Evolutionary conservation across 2,329 filamentous ascomycete genomes (phyloP), one percentile per base, ranked within the genome.

Genomic region (Thielaviopsis euricoi): DNA sequence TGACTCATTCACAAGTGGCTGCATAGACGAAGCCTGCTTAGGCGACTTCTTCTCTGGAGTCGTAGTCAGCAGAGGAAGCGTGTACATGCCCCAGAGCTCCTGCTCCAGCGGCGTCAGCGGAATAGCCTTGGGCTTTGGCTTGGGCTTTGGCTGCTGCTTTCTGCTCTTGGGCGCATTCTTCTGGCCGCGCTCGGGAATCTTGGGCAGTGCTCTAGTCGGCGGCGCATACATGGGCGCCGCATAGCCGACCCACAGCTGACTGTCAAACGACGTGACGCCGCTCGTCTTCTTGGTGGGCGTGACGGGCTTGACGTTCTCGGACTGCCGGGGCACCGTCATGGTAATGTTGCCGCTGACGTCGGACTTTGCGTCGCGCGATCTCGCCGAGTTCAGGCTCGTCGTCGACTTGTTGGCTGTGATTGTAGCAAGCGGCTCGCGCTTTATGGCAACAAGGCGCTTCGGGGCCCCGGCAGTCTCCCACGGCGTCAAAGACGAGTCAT

Each of bases 11-110:
- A n/a, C 1, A n/a, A 43, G 37, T 7, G 37, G 37, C 37, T 43
- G 37, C 17, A n/a, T 43, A 2, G 51, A 33, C 15, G 51, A 10
- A 52, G 17, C 7, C 37, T 15, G 13, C 37, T 43, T 33, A 10
- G 51, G 51, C 51, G 23, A 52, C 51, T 33, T 52, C 51, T 52
- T 29, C 3, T 17, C 51, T 2, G 51, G 23, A 19, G 3, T 33
- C 29, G 29, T n/a, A n/a, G n/a, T 55, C 4, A 21, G 48, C 9
- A 25, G n/a, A 13, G 56, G 56, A 13, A 51, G 37, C n/a, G 56
- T 46, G 29, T 58, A 58, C n/a, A 25, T 17, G 43, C 56, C 56
- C 56, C 56, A 58, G 17, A 58, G 51, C 22, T 58, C 29, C 50
- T 53, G 50, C 19, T 58, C 56, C 22, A 58, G 6, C 12, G 56